Evolutionary conservation across 805 yeast genomes (phyloP).

Genomic region (Candida taoyuanica): DNA sequence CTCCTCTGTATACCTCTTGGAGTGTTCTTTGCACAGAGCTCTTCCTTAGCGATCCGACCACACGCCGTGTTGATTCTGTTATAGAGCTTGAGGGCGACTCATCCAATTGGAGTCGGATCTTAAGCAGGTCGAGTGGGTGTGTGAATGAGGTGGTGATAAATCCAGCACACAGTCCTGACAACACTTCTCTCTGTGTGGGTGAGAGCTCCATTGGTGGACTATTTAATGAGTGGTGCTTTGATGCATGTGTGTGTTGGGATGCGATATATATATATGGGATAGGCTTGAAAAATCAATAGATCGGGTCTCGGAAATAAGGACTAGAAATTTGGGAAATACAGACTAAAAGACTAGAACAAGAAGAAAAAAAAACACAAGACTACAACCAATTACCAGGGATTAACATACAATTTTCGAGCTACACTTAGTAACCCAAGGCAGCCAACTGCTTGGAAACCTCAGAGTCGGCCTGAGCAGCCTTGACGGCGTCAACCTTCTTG

Average conservation of each 20-base stretch:
- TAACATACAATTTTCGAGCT: constrained; percentile 2
- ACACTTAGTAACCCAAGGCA: constrained; percentile 89
- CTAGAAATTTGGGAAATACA: no score
- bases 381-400: no score
- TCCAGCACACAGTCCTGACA: constrained; percentile 81
- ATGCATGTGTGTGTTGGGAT: no score
- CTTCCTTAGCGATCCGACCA: constrained; percentile 5
- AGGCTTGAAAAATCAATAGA: no score
- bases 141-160: constrained; percentile 70
- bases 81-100: constrained; percentile 10
- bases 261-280: no score
- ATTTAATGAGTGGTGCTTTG: no score
- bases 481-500: constrained; percentile 87
- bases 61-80: constrained; percentile 7
- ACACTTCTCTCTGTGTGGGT: constrained; percentile 27
- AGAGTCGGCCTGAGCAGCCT: constrained; percentile 81
- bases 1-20: constrained; percentile 21
- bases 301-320: no score
- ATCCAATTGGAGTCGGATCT: constrained; percentile 74
- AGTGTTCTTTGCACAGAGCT: constrained; percentile 16
- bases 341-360: no score
- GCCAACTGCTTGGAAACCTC: constrained; percentile 93
- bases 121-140: constrained; percentile 87
- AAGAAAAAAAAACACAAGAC: no score
- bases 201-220: constrained; percentile 1